Percentiles rank a stretch among this genome's conserved stretches.
Evolutionary conservation across 768 basidiomycete species (phyloP).

Genomic region (Daedaleopsis sinensis): DNA sequence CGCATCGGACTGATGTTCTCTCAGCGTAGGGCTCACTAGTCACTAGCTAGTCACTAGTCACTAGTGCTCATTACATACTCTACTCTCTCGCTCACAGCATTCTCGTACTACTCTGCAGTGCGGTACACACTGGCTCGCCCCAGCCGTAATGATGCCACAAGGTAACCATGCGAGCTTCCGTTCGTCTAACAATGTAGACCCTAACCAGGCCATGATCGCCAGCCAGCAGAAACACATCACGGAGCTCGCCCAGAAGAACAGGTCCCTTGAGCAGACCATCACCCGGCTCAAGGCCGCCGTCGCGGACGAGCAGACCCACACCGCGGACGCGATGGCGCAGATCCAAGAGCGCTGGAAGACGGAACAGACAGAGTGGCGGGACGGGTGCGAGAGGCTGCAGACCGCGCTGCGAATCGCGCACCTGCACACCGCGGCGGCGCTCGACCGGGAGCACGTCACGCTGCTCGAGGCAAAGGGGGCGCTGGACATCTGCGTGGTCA

Average conservation of each 20-base stretch:
- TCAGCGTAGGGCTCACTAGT: too few relatives aligned
- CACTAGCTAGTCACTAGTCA: too few relatives aligned
- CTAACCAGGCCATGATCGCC: slow-evolving; percentile 51
- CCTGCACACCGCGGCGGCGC: slow-evolving; percentile 51
- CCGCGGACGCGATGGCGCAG: slow-evolving; percentile 43
- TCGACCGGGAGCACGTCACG: slow-evolving; percentile 56
- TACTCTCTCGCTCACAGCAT: neutral
- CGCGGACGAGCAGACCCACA: slow-evolving; percentile 43
- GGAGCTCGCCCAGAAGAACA: slow-evolving; percentile 71
- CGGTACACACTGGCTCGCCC: too few relatives aligned
- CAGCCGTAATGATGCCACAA: neutral
- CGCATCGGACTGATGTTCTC: too few relatives aligned
- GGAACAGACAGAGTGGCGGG: slow-evolving; percentile 61
- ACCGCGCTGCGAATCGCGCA: slow-evolving; percentile 68
- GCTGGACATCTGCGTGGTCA: too few relatives aligned
- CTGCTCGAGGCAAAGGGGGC: slow-evolving; percentile 57
- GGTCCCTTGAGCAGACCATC: slow-evolving; percentile 62
- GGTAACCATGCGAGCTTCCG: neutral
- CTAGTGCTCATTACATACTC: too few relatives aligned
- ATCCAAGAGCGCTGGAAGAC: slow-evolving; percentile 53
- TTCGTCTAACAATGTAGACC: neutral
- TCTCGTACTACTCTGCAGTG: too few relatives aligned
- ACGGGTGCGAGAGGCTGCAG: slow-evolving; percentile 64
- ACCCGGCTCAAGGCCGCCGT: slow-evolving; percentile 57
- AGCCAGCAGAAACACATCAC: slow-evolving; percentile 71